A percentile compares a stretch with the other conserved stretches of the same genome.
Conservation (phyloP, 306 rosid genomes). For the Begonia fuchsioides region DNA sequence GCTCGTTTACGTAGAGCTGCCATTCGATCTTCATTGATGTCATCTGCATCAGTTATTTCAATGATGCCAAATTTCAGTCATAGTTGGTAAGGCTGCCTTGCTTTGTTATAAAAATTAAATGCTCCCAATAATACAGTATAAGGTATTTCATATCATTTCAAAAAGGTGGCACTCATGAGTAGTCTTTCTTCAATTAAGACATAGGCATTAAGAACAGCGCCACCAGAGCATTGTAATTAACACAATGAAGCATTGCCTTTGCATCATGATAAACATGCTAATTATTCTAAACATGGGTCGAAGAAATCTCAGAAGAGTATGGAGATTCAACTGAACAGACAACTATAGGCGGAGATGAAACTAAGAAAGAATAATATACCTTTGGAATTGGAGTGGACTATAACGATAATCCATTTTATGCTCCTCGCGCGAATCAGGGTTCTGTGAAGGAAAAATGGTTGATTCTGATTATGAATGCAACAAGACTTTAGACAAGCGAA, state of each 20-base stretch:
- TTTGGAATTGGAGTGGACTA: constrained; percentile 37
- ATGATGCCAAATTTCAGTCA: background rate
- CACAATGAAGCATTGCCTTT: no score
- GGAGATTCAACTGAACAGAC: no score
- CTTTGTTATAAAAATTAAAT: no score
- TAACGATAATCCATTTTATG: constrained; percentile 44
- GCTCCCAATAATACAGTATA: no score
- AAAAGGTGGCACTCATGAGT: background rate
- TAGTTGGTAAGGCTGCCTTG: no score
- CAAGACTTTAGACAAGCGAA: background rate
- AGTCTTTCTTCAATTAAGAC: constrained; percentile 1
- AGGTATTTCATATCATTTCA: background rate
- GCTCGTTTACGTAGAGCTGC: constrained; percentile 80
- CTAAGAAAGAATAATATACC: constrained; percentile 15
- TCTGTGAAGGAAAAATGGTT: constrained; percentile 17
- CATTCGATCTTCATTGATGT: constrained; percentile 74
- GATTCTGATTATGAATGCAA: background rate
- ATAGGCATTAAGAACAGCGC: background rate
- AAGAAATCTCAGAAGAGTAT: no score
- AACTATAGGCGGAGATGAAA: no score
- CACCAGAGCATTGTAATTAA: background rate
- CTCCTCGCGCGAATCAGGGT: constrained; percentile 45
- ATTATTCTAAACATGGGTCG: no score
- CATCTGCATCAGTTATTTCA: constrained; percentile 31
- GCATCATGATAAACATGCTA: no score